Evolutionary conservation across 805 yeast genomes (phyloP), one percentile per base, ranked within the genome.

Genomic region (Starmerella cellae): DNA sequence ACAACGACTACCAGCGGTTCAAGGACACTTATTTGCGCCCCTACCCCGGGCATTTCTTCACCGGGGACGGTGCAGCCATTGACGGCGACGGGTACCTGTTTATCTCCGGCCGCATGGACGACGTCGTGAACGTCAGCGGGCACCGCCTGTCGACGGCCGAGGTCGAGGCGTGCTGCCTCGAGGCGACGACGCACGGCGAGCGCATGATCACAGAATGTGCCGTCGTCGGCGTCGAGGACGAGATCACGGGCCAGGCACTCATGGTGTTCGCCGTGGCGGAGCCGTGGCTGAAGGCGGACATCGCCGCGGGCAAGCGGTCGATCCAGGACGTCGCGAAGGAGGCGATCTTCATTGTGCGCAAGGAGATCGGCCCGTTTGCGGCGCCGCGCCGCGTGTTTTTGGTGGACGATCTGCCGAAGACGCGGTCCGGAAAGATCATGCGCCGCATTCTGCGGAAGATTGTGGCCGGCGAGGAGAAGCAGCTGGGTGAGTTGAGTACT

Each of bases 21-120:
- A 67, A 85, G 56, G 96, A 88, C 48, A 91, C 97, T 32, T 91
- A 91, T 64, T 70, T 91, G 60, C 79, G 77, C 56, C 95, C 95
- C 40, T 91, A 88, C 68, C 83, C 88, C 46, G 93, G 94, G 45
- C 76, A 73, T 66, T 91, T 85, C 68, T 91, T 91, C 71, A 82
- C 96, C 11, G 98, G 98, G 56, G 98, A 88, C 62, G 97, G 97
- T 66, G 97, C 96, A 42, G 97, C 94, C 35, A 77, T 96, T 61
- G 98, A 91, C 63, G 75, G 75, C 49, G 97, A 91, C 59, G 97
- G 97, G 39, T 91, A 78, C 71, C 83, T 77, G 69, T 91, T 97
- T 95, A 88, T 91, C 62, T 75, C 88, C 64, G 98, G 98, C 57
- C 80, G 98, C 65, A 96, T 91, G 50, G 97, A 91, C 62, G 98